Conservation (phyloP, 345 rosid species). For the Pugionium cornutum region DNA sequence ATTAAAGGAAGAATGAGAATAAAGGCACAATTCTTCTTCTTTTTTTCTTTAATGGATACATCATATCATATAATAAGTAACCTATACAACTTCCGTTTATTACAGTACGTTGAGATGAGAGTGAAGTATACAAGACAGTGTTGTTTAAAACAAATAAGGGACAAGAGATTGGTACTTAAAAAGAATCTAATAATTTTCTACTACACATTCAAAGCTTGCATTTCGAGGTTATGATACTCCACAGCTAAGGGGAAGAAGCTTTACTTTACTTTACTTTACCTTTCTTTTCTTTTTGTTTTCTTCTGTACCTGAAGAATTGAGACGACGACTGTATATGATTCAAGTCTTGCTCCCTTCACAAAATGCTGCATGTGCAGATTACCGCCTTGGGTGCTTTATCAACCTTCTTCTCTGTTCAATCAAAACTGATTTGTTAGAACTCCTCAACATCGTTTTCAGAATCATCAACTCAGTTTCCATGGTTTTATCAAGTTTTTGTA, state of each 20-base stretch:
- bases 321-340: slow-evolving; percentile 22
- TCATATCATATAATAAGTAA: neutral
- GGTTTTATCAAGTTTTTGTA: neutral
- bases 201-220: slow-evolving; percentile 36
- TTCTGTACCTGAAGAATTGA: slow-evolving; percentile 50
- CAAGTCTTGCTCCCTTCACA: slow-evolving; percentile 50
- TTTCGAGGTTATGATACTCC: slow-evolving; percentile 30
- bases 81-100: slow-evolving; percentile 34
- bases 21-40: slow-evolving; percentile 8
- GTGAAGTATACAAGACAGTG: slow-evolving; percentile 12
- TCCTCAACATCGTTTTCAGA: neutral
- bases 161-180: slow-evolving; percentile 23
- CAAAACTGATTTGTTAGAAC: slow-evolving; percentile 18
- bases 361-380: slow-evolving; percentile 81
- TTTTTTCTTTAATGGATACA: slow-evolving; percentile 12
- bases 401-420: slow-evolving; percentile 77
- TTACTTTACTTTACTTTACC: slow-evolving; percentile 5
- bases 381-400: slow-evolving; percentile 67
- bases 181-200: slow-evolving; percentile 31
- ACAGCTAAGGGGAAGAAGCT: slow-evolving; percentile 36
- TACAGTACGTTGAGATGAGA: slow-evolving; percentile 20
- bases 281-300: slow-evolving; percentile 25
- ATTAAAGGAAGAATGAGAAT: neutral
- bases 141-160: slow-evolving; percentile 18
- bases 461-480: slow-evolving; percentile 7